Evolutionary conservation across 805 yeast genomes (phyloP), one percentile per base, ranked within the genome.

Genomic region (Vanderwaltozyma tropicalis): DNA sequence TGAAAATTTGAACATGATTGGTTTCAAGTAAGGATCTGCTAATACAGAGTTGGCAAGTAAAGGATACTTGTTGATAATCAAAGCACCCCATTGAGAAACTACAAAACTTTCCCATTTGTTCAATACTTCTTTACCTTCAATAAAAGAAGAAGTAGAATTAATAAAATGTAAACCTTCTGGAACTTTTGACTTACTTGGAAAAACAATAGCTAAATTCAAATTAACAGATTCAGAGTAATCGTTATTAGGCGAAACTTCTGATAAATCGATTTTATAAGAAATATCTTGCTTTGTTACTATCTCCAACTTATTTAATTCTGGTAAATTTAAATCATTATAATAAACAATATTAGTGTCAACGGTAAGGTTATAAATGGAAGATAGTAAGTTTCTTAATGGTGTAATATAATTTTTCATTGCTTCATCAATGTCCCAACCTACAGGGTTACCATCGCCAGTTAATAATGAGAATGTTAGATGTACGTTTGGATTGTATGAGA

Each of bases 41-140:
- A 79, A 44, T 3, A 46, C 45, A 28, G 58, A 44, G 48, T 55
- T 47, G 31, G 39, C 30, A 8, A 44, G 42, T 10, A 62, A 22
- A 13, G 62, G 50, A 15, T 47, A 41, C 19, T 51, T 49, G 29
- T 55, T 79, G 68, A 55, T 64, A 52, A 45, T 80, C 63, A 50
- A 64, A 58, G 39, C 84, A 74, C 44, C 96, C 95, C 95, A 88
- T 59, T 84, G 94, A 8, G 96, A 94, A 20, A 89, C 74, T 32
- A 82, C 59, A 52, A 80, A 87, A 37, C 59, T 49, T 30, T 48
- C 40, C 59, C 61, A 58, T 18, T 20, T 5, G 15, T 17, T 37
- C 3, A 16, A 16, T 9, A 7, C 4, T 7, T 16, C 16, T 1
- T 24, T 27, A 33, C n/a, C 32, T 17, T 27, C 30, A 19, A 13